phyloP scores from a whole-genome alignment of 169 alveolate genomes.

The Cryptosporidium muris region DNA sequence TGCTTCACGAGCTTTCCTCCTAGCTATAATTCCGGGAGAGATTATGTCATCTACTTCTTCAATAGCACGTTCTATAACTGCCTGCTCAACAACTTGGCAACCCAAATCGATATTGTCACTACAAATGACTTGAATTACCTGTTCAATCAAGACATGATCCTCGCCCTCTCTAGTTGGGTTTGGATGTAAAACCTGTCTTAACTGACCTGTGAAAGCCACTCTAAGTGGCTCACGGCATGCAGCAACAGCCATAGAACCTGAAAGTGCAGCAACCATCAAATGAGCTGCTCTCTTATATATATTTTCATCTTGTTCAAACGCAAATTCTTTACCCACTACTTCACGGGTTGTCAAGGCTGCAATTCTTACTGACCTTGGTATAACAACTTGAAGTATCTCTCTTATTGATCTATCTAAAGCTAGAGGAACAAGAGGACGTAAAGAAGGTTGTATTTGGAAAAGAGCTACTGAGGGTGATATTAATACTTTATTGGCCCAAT shows the following conservation, averaged over 20 bases:
- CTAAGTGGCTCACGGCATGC: constrained; percentile 95
- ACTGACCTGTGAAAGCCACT: constrained; percentile 87
- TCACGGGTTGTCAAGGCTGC: constrained; percentile 95
- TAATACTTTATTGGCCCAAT: constrained; percentile 52
- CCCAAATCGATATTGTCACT: constrained; percentile 95
- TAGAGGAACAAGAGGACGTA: constrained; percentile 89
- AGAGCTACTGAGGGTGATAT: constrained; percentile 89
- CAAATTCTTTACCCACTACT: constrained; percentile 94
- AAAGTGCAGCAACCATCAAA: constrained; percentile 89
- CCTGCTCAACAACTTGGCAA: constrained; percentile 91
- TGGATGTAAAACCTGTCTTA: constrained; percentile 83
- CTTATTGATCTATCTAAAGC: constrained; percentile 94
- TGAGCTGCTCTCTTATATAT: constrained; percentile 90
- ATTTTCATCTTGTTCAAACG: constrained; percentile 91
- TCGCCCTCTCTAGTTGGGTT: constrained; percentile 81
- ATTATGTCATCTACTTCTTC: constrained; percentile 81
- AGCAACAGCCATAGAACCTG: constrained; percentile 95
- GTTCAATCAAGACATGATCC: constrained; percentile 86
- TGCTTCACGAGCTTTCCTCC: constrained; percentile 48
- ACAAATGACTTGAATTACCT: constrained; percentile 86
- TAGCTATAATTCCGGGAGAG: constrained; percentile 65
- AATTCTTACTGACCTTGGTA: constrained; percentile 88
- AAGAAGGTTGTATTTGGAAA: constrained; percentile 86
- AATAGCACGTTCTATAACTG: constrained; percentile 92
- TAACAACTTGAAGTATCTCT: constrained; percentile 90